A percentile compares a stretch with the other conserved stretches of the same genome.
Conservation (phyloP, 2,329 filamentous ascomycete species). For the Fusarium sp. region DNA sequence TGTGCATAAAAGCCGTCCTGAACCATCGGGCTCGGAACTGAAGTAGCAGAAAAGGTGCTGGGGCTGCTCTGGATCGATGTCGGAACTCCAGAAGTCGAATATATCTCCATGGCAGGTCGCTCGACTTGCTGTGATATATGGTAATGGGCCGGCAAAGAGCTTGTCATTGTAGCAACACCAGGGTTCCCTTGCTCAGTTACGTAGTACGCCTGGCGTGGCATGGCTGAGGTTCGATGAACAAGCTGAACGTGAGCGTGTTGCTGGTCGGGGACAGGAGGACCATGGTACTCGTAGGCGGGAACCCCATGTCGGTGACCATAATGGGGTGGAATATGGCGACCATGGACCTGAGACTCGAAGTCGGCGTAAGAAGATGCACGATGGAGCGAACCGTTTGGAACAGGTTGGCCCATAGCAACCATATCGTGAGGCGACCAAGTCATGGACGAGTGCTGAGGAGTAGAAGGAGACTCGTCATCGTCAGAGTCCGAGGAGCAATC, state of each 20-base stretch:
- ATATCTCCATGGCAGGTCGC: constrained; percentile 62
- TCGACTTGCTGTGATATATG: constrained; percentile 64
- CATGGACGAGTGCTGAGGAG: constrained; percentile 65
- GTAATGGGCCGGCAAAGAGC: constrained; percentile 61
- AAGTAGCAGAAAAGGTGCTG: constrained; percentile 66
- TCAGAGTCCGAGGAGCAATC: constrained; percentile 69
- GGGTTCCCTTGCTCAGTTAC: constrained; percentile 72
- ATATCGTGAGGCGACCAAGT: constrained; percentile 63
- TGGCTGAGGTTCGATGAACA: constrained; percentile 61
- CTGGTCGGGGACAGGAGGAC: constrained; percentile 56
- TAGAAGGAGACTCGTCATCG: constrained; percentile 68
- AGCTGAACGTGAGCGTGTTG: constrained; percentile 61
- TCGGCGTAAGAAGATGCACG: constrained; percentile 67
- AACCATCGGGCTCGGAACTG: constrained; percentile 64
- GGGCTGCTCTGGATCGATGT: constrained; percentile 69
- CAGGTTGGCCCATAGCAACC: constrained; percentile 52
- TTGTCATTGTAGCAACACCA: constrained; percentile 71
- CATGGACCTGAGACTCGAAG: constrained; percentile 62
- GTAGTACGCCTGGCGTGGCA: constrained; percentile 64
- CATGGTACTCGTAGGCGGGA: constrained; percentile 59
- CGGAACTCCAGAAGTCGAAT: constrained; percentile 59
- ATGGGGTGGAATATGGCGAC: constrained; percentile 52
- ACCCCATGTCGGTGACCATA: constrained; percentile 62
- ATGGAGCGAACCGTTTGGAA: constrained; percentile 57
- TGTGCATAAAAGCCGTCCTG: constrained; percentile 70